Evolutionary conservation across 73 alveolate genomes (phyloP), one percentile per base, ranked within the genome.

Genomic region (Paramecium caudatum): DNA sequence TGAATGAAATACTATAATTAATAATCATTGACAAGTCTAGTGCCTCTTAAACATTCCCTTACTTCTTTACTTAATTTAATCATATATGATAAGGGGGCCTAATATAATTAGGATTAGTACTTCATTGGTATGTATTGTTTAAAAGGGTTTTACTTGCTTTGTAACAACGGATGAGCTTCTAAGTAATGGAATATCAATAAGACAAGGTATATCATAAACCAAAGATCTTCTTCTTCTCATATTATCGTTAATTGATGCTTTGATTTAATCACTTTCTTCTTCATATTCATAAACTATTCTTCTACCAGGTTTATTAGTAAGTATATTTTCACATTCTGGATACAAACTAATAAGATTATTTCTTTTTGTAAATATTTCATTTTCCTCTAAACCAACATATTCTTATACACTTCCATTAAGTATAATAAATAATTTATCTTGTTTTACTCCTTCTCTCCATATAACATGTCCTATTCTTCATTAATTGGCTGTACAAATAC

Each of bases 31-130:
- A 23, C 30, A 37, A 55, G n/a, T 5, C 30, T 55, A 1, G 30
- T 43, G 9, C 30, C 80, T 27, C 45, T 17, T 2, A 55, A 12
- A 55, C 80, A 55, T 5, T 55, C 80, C 30, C 43, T 55, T 5
- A 55, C 80, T 2, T 55, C 80, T 9, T 23, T 55, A 23, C 80
- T 55, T 25, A 55, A 55, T 27, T 27, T 23, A 8, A 55, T 25
- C 80, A 55, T 55, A 55, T 55, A 55, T 3, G 80, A 55, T 55
- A 55, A 55, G 10, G 80, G 80, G 30, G 80, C 80, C 80, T 55
- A 3, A 21, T 19, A 5, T 49, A 49, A 0, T 27, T 23, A 27
- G 30, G 23, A 55, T 25, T 27, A 55, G 13, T 55, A 55, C 80
- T 55, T 55, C 80, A 27, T 55, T 55, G 0, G 30, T 5, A 12